A percentile compares a stretch with the other conserved stretches of the same genome.
phyloP scores from a whole-genome alignment of 2,329 filamentous ascomycete genomes.

The Ilyonectria mors-panacis region DNA sequence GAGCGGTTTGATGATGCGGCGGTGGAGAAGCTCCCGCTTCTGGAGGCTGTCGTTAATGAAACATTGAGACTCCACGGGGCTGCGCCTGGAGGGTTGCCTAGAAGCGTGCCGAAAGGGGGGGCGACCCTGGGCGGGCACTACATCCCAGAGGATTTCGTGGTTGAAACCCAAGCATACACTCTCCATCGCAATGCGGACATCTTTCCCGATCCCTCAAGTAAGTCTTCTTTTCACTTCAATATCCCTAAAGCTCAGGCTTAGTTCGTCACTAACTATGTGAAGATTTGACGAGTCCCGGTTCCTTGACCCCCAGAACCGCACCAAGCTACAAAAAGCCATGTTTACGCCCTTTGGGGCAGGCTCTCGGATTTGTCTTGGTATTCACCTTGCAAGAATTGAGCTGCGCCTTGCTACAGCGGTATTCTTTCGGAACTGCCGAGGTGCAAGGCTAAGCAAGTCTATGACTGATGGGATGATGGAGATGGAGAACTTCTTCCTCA shows the following conservation, averaged over 20 bases:
- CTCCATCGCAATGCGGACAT: slow-evolving; percentile 20
- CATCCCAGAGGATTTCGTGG: slow-evolving; percentile 7
- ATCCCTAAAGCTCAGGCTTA: accelerated
- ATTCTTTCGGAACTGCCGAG: slow-evolving; percentile 33
- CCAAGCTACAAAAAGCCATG: background rate
- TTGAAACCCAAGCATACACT: slow-evolving; percentile 33
- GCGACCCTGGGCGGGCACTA: background rate
- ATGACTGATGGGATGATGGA: slow-evolving; percentile 35
- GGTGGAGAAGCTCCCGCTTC: slow-evolving; percentile 8
- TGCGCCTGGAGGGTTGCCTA: slow-evolving; percentile 28
- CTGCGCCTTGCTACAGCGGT: slow-evolving; percentile 25
- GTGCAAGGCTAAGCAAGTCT: background rate
- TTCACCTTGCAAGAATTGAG: slow-evolving; percentile 37
- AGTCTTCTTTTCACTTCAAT: background rate
- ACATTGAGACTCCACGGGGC: slow-evolving; percentile 35
- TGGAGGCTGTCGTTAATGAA: slow-evolving; percentile 35
- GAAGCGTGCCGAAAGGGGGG: slow-evolving; percentile 18
- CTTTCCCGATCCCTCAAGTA: slow-evolving; percentile 16
- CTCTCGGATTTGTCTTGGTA: slow-evolving; percentile 28
- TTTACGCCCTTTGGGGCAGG: slow-evolving; percentile 32
- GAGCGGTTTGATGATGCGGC: slow-evolving; percentile 9
- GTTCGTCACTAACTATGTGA: background rate
- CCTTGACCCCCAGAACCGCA: background rate
- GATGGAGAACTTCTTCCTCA: slow-evolving; percentile 20
- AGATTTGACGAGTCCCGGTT: slow-evolving; percentile 18